These are phyloP conservation scores for Polysphondylium violaceum DNA, from an alignment of 78 protist species.

Conservation along the genomic window DNA sequence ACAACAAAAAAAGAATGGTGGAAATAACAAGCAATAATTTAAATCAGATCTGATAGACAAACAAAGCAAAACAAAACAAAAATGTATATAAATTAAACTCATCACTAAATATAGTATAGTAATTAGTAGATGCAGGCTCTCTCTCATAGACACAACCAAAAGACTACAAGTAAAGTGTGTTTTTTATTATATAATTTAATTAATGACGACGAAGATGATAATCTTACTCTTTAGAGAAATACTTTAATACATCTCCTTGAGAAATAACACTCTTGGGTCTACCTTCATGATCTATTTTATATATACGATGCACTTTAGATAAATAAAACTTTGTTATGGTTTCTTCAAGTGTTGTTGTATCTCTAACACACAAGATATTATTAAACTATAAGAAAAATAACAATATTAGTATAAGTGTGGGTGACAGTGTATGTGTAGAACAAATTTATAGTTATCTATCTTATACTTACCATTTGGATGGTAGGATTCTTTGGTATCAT, in stretches of 20 bases:
- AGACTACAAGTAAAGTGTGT: not conserved
- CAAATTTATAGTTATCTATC: not conserved
- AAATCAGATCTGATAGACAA: no score
- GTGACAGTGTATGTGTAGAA: not conserved
- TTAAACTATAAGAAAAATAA: conserved; percentile 23
- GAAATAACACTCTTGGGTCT: conserved; percentile 26
- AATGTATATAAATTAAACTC: not conserved
- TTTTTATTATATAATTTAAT: not conserved
- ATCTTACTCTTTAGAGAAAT: not conserved
- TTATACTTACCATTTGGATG: conserved; percentile 2
- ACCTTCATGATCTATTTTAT: conserved; percentile 14
- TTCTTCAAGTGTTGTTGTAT: conserved; percentile 49
- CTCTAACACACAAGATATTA: conserved; percentile 18
- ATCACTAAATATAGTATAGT: not conserved
- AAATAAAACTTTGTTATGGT: conserved; percentile 17
- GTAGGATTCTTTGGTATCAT: conserved; percentile 53
- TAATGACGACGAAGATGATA: not conserved
- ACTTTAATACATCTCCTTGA: conserved; percentile 61
- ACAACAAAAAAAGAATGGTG: conserved; percentile 1
- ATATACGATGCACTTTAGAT: conserved; percentile 54
- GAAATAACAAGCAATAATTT: conserved; percentile 15
- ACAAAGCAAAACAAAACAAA: not conserved
- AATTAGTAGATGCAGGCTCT: not conserved
- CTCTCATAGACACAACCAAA: not conserved
- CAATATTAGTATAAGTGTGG: not conserved